Evolutionary conservation across 331 rosid species (phyloP).

Genomic region (Phaseolus coccineus): DNA sequence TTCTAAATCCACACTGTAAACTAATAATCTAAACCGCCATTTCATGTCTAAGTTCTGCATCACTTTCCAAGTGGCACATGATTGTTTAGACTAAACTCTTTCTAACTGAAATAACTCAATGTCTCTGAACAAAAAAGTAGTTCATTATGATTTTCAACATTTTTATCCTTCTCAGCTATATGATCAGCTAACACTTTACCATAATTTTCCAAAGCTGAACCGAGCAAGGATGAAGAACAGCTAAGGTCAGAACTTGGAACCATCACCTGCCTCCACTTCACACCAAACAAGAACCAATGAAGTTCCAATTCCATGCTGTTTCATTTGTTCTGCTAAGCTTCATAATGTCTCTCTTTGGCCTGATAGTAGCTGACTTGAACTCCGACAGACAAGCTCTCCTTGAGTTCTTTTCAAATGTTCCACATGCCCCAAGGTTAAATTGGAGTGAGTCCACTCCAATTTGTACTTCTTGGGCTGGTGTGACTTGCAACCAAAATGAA

Average conservation of each 20-base stretch:
- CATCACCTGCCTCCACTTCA: slow-evolving; percentile 18
- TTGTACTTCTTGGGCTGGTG: slow-evolving; percentile 71
- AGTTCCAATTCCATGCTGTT: slow-evolving; percentile 44
- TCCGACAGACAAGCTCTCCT: slow-evolving; percentile 67
- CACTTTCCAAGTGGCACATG: background rate
- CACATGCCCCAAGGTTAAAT: slow-evolving; percentile 59
- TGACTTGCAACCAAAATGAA: slow-evolving; percentile 54
- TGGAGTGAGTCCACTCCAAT: slow-evolving; percentile 59
- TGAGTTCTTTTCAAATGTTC: slow-evolving; percentile 54
- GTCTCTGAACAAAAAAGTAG: background rate
- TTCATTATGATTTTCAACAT: slow-evolving; percentile 19
- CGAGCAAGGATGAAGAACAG: slow-evolving; percentile 50
- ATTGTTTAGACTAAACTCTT: background rate
- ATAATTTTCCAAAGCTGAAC: slow-evolving; percentile 40
- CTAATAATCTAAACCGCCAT: slow-evolving; percentile 17
- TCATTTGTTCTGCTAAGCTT: slow-evolving; percentile 49
- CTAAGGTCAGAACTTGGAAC: slow-evolving; percentile 39
- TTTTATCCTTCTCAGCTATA: slow-evolving; percentile 14
- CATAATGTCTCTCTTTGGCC: slow-evolving; percentile 38
- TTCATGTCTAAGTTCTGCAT: background rate
- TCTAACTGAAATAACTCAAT: background rate
- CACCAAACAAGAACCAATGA: slow-evolving; percentile 52
- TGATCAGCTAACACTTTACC: slow-evolving; percentile 42
- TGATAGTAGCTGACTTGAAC: slow-evolving; percentile 57
- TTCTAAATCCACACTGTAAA: slow-evolving; percentile 13